Evolutionary conservation across 208 protist genomes (phyloP), one percentile per base, ranked within the genome.

Genomic region (Trypanosoma scelopori): DNA sequence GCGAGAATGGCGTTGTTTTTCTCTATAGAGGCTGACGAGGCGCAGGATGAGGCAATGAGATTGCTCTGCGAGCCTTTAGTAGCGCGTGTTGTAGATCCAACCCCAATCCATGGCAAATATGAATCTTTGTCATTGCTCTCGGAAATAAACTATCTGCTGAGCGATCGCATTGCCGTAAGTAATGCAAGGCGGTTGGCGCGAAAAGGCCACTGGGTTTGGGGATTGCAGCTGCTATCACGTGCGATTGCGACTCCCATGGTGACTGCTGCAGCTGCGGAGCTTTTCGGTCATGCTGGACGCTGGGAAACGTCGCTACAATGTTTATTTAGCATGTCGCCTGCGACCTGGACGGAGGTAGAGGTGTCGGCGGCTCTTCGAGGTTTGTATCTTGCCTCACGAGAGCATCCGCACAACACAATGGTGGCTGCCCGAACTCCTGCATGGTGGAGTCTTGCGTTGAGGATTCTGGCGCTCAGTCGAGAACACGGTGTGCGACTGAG

Each of bases 291-390:
- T n/a, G 65, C 53, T 5, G 61, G 74, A 6, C 62, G 67, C 64
- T 77, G 43, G 62, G 57, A 52, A 39, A 72, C 59, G 61, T 78
- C 81, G 28, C 35, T 87, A 46, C n/a, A 27, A 37, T 71, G 67
- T 50, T 55, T 91, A 18, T 53, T 41, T 58, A 30, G 55, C 16
- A 63, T 92, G 18, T 64, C 69, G 11, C 46, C 78, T 4, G 5
- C 48, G 16, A 46, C 42, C 35, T 93, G 87, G 84, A 89, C 79
- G 7, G 81, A 91, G 55, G 76, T 85, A 55, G 87, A 93, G 32
- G 71, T 89, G 4, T 49, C 72, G 16, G 75, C 70, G 22, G 74
- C 61, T 15, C 48, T 91, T 20, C 79, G 81, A 11, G 65, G 71
- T 32, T 45, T 91, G n/a, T 89, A 87, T 57, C 62, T 57, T 25